Conservation (phyloP, 768 basidiomycete genomes). For the Hypsizygus marmoreus region DNA sequence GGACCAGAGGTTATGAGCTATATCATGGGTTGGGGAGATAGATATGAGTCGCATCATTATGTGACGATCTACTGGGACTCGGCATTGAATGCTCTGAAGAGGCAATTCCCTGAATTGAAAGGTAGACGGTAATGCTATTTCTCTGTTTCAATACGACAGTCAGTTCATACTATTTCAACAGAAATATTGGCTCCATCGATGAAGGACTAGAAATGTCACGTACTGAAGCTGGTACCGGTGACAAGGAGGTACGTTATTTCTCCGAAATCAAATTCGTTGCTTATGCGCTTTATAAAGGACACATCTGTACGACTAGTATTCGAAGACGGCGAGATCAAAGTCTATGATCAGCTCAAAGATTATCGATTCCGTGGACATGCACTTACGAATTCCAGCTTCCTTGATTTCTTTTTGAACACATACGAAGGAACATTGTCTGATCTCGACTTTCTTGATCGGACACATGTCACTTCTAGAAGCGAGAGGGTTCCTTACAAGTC, state of each 20-base stretch:
- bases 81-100: conserved; percentile 12
- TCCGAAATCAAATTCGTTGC: not conserved
- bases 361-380: conserved; percentile 19
- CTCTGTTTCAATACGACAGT: too few relatives aligned
- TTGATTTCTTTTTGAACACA: conserved; percentile 20
- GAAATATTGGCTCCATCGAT: too few relatives aligned
- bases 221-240: too few relatives aligned
- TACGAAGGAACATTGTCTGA: conserved; percentile 22
- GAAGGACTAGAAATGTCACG: too few relatives aligned
- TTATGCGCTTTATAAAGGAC: not conserved
- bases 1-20: conserved; percentile 38
- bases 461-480: conserved; percentile 16
- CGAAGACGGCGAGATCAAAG: not conserved
- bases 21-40: conserved; percentile 45
- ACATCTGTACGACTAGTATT: not conserved
- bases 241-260: too few relatives aligned
- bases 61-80: conserved; percentile 33
- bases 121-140: not conserved
- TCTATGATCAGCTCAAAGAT: conserved; percentile 21
- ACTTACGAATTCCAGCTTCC: conserved; percentile 9
- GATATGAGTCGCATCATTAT: conserved; percentile 37
- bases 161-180: too few relatives aligned
- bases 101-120: conserved; percentile 10
- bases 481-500: conserved; percentile 18
- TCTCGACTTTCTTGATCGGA: conserved; percentile 14